These are phyloP conservation scores for Beauveria brongniartii DNA, from an alignment of 2,329 filamentous ascomycete genomes.

Conservation along the genomic window DNA sequence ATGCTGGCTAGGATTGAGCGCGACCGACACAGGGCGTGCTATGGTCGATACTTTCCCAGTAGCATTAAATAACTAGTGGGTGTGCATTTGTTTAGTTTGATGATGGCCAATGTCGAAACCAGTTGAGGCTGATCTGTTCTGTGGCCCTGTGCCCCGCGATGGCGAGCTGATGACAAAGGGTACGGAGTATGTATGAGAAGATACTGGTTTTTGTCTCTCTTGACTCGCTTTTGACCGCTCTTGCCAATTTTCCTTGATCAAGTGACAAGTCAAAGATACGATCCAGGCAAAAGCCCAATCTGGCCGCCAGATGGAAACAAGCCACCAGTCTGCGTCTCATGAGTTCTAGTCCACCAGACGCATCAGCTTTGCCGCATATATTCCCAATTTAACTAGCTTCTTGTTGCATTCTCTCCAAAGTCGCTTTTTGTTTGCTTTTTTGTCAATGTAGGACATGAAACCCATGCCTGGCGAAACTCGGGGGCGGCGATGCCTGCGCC, in stretches of 20 bases:
- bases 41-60: conserved; percentile 5
- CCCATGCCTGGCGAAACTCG: background rate
- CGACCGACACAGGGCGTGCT: background rate
- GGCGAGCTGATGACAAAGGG: too few species aligned
- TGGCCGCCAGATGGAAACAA: too few species aligned
- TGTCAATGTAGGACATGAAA: background rate
- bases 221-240: too few species aligned
- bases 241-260: too few species aligned
- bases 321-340: too few species aligned
- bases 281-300: too few species aligned
- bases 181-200: too few species aligned
- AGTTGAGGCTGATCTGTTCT: conserved; percentile 9
- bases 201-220: too few species aligned
- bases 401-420: background rate
- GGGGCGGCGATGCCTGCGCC: background rate
- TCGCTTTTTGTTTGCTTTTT: background rate
- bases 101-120: background rate
- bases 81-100: conserved; percentile 10
- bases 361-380: background rate
- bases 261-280: too few species aligned
- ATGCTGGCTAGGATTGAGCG: background rate
- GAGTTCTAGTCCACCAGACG: background rate
- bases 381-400: background rate
- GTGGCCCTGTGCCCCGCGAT: background rate
- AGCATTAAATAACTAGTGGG: background rate